phyloP scores from a whole-genome alignment of 2,329 filamentous ascomycete species.

The Ascochyta rabiei region DNA sequence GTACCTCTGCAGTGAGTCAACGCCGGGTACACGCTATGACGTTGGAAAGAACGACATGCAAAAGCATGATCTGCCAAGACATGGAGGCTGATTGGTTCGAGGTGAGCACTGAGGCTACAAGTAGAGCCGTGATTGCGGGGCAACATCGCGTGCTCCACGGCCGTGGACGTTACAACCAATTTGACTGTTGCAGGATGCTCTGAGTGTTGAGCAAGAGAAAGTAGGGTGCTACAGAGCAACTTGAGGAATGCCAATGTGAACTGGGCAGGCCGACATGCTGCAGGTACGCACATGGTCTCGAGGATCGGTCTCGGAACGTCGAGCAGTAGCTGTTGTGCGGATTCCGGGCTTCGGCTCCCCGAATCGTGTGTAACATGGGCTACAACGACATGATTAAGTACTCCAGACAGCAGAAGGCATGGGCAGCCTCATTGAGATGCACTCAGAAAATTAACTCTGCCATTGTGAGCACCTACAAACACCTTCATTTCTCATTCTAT shows the following conservation, averaged over 20 bases:
- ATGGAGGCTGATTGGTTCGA: slow-evolving; percentile 11
- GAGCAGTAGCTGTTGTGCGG: slow-evolving; percentile 18
- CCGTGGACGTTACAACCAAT: background rate
- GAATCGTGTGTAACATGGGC: slow-evolving; percentile 16
- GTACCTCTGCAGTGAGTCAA: background rate
- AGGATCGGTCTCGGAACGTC: slow-evolving; percentile 19
- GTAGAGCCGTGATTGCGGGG: slow-evolving; percentile 7
- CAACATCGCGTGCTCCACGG: slow-evolving; percentile 4
- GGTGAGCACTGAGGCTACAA: background rate
- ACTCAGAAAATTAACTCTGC: background rate
- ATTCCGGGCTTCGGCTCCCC: slow-evolving; percentile 35
- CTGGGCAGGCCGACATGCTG: background rate
- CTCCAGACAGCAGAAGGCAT: no score
- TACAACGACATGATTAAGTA: background rate
- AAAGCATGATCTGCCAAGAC: slow-evolving; percentile 3
- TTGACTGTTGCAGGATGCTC: background rate
- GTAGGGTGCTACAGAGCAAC: background rate
- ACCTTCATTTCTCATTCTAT: background rate
- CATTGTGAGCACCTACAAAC: background rate
- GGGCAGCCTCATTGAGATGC: background rate
- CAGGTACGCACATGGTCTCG: background rate
- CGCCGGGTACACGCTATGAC: background rate
- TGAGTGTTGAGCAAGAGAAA: background rate
- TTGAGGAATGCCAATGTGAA: background rate
- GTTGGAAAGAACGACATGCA: background rate